phyloP scores from a whole-genome alignment of 2,329 filamentous ascomycete genomes.

The Hansfordia pulvinata region DNA sequence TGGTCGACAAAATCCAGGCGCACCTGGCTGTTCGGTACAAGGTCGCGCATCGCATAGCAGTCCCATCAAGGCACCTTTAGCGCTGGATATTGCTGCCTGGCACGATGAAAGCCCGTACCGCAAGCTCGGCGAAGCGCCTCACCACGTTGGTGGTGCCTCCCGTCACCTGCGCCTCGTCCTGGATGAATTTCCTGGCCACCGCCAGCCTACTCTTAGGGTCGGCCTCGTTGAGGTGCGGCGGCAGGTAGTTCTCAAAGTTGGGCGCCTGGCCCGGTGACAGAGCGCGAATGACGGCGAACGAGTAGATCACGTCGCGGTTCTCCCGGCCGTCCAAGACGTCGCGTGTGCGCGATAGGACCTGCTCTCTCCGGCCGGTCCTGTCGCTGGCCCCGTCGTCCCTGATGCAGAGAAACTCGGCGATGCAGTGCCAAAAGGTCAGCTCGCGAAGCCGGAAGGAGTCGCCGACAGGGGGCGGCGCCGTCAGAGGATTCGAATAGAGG shows the following conservation, averaged over 20 bases:
- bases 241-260: slow-evolving; percentile 40
- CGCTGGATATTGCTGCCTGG: slow-evolving; percentile 33
- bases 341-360: slow-evolving; percentile 51
- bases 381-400: slow-evolving; percentile 42
- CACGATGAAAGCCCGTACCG: slow-evolving; percentile 42
- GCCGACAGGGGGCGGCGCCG: slow-evolving; percentile 30
- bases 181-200: slow-evolving; percentile 57
- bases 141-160: slow-evolving; percentile 66
- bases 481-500: slow-evolving; percentile 42
- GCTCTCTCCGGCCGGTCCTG: slow-evolving; percentile 44
- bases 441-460: slow-evolving; percentile 46
- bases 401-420: slow-evolving; percentile 55
- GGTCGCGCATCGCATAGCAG: no score
- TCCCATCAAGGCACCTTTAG: no score
- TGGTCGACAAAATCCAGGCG: no score
- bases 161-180: slow-evolving; percentile 45
- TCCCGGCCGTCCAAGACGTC: slow-evolving; percentile 66
- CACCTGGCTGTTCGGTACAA: no score
- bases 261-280: slow-evolving; percentile 52
- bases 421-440: slow-evolving; percentile 68
- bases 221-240: slow-evolving; percentile 49
- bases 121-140: slow-evolving; percentile 56
- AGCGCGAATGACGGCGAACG: slow-evolving; percentile 67
- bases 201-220: slow-evolving; percentile 53
- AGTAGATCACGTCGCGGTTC: slow-evolving; percentile 84